Percentiles rank a stretch among this genome's conserved stretches.
phyloP scores from a whole-genome alignment of 2,329 filamentous ascomycete species.

The Phialophora macrospora region DNA sequence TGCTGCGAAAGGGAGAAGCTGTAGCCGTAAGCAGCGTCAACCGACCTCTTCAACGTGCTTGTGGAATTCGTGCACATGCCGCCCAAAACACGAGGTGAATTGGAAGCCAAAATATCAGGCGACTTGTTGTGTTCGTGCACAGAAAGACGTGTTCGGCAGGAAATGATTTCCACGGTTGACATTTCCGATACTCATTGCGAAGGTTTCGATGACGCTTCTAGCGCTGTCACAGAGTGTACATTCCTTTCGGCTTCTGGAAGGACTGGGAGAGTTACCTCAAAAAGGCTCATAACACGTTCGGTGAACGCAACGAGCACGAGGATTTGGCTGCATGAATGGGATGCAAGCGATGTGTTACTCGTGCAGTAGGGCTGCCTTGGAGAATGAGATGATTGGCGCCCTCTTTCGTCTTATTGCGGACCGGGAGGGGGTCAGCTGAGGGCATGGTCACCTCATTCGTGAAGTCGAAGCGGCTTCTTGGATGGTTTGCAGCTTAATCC shows the following conservation, averaged over 20 bases:
- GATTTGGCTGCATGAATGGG: constrained; percentile 2
- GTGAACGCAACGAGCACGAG: neutral
- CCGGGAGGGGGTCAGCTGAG: constrained; percentile 32
- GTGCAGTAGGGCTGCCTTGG: constrained; percentile 28
- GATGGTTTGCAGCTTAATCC: constrained; percentile 3
- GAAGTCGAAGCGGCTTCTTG: constrained; percentile 2
- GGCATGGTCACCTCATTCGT: constrained; percentile 12
- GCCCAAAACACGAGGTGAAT: neutral
- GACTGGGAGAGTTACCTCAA: neutral
- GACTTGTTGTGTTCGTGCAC: neutral
- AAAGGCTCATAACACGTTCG: neutral
- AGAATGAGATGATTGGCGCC: constrained; percentile 30
- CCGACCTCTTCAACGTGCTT: neutral
- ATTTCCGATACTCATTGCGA: neutral
- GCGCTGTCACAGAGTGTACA: neutral
- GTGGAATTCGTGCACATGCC: constrained; percentile 7
- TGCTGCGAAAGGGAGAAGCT: neutral
- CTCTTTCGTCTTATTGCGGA: constrained; percentile 25
- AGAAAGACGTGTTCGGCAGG: neutral
- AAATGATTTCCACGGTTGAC: neutral
- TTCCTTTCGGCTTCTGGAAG: constrained; percentile 4
- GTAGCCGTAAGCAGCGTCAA: constrained; percentile 1
- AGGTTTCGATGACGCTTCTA: constrained; percentile 1
- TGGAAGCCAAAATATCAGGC: neutral
- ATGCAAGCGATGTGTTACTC: constrained; percentile 6